A percentile compares a stretch with the other conserved stretches of the same genome.
These are phyloP conservation scores for Laetiporus sulphureus DNA, from an alignment of 1,284 basidiomycete species.

Conservation along the genomic window DNA sequence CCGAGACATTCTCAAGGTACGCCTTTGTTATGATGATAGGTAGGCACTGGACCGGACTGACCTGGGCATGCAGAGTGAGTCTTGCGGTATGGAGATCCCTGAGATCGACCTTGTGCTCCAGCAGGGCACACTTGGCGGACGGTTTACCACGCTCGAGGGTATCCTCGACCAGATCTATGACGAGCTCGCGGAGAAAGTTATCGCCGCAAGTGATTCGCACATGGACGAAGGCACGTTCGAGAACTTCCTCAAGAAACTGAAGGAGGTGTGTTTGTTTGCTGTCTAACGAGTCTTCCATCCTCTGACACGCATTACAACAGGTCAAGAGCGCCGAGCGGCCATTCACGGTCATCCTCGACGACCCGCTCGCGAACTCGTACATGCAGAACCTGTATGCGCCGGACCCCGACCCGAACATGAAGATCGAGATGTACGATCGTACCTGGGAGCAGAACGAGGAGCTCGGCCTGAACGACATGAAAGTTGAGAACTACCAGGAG, in stretches of 20 bases:
- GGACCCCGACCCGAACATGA: conserved; percentile 90
- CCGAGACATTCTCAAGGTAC: conserved; percentile 88
- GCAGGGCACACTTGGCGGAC: conserved; percentile 94
- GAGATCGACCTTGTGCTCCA: conserved; percentile 93
- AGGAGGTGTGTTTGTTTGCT: conserved; percentile 46
- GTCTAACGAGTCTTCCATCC: not conserved
- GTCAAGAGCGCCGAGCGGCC: conserved; percentile 71
- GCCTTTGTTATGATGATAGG: conserved; percentile 6
- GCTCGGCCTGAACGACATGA: conserved; percentile 94
- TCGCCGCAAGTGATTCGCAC: conserved; percentile 70
- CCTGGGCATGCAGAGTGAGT: conserved; percentile 66
- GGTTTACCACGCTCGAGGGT: conserved; percentile 97
- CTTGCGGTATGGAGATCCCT: conserved; percentile 85
- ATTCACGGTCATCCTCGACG: conserved; percentile 93
- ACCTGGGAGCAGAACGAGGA: conserved; percentile 93
- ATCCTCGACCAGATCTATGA: conserved; percentile 94
- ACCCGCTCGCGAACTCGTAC: conserved; percentile 94
- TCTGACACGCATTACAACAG: conserved; percentile 1
- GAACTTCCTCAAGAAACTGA: conserved; percentile 75
- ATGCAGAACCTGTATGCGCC: conserved; percentile 94
- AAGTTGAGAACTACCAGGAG: conserved; percentile 78
- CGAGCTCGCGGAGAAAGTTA: conserved; percentile 89
- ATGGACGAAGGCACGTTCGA: conserved; percentile 50
- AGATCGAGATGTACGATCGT: conserved; percentile 77
- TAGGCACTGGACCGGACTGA: not conserved